phyloP scores from a whole-genome alignment of 1,284 basidiomycete species.

The Cutaneotrichosporon cavernicola region DNA sequence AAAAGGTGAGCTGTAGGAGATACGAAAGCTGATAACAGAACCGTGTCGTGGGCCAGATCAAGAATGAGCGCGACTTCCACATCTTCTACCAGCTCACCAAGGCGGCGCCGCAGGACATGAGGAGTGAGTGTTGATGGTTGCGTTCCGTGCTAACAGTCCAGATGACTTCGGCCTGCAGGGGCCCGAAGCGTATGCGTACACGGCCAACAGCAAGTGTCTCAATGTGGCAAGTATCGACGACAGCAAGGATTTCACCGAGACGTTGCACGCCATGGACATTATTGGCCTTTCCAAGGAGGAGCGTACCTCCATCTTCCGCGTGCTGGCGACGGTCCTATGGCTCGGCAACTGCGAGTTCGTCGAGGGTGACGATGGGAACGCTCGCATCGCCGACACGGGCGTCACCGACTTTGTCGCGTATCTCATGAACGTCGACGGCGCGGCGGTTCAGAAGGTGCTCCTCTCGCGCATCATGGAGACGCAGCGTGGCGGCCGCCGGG shows the following conservation, averaged over 20 bases:
- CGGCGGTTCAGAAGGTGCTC: slow-evolving; percentile 79
- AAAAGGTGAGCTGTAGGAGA: slow-evolving; percentile 62
- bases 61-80: slow-evolving; percentile 96
- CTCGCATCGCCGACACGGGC: slow-evolving; percentile 73
- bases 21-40: slow-evolving; percentile 54
- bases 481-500: slow-evolving; percentile 82
- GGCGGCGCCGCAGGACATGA: slow-evolving; percentile 81
- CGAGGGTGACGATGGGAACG: slow-evolving; percentile 88
- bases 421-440: slow-evolving; percentile 81
- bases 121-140: slow-evolving; percentile 60
- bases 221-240: slow-evolving; percentile 92
- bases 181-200: slow-evolving; percentile 93
- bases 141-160: slow-evolving; percentile 44
- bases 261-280: slow-evolving; percentile 87
- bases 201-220: slow-evolving; percentile 84
- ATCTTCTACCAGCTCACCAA: slow-evolving; percentile 99
- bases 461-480: slow-evolving; percentile 90
- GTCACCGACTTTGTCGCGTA: slow-evolving; percentile 97
- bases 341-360: slow-evolving; percentile 90
- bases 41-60: slow-evolving; percentile 94
- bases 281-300: slow-evolving; percentile 83
- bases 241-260: slow-evolving; percentile 79
- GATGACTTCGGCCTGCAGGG: slow-evolving; percentile 96
- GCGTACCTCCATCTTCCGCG: slow-evolving; percentile 89
- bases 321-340: slow-evolving; percentile 92